Conservation (phyloP, 345 rosid species). For the Acer campestre region DNA sequence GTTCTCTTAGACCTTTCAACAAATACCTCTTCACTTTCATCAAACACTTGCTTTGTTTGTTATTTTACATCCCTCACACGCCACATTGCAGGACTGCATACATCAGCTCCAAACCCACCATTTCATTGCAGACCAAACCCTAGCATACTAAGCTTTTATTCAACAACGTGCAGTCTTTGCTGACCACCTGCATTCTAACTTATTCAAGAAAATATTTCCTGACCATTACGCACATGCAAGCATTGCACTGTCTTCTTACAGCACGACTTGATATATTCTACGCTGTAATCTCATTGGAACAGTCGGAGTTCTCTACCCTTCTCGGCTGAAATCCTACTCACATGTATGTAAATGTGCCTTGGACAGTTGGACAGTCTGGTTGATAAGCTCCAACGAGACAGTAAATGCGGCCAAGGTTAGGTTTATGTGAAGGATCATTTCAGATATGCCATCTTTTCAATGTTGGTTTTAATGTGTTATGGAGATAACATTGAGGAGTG, state of each 20-base stretch:
- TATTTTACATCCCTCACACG: too few species aligned
- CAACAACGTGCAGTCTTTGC: conserved; percentile 19
- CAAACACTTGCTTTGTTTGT: too few species aligned
- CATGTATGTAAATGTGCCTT: background rate
- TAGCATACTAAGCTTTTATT: conserved; percentile 22
- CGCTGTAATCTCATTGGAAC: conserved; percentile 15
- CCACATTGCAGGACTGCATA: conserved; percentile 1
- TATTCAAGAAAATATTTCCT: too few species aligned
- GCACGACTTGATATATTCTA: conserved; percentile 21
- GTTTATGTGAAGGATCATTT: background rate
- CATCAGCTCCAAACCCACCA: conserved; percentile 11
- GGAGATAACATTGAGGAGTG: conserved; percentile 7
- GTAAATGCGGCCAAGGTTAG: background rate
- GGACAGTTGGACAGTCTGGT: background rate
- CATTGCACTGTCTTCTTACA: conserved; percentile 8
- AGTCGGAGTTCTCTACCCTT: conserved; percentile 18
- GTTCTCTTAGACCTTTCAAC: too few species aligned
- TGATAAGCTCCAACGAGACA: background rate
- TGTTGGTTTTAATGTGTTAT: conserved; percentile 8
- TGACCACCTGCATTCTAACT: background rate
- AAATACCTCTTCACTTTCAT: too few species aligned
- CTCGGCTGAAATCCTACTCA: background rate
- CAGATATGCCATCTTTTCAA: background rate
- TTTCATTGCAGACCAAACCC: conserved; percentile 5
- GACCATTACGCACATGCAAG: background rate